Percentiles rank a stretch among this genome's conserved stretches.
Conservation (phyloP, 805 yeast genomes). For the Spathaspora boniae region DNA sequence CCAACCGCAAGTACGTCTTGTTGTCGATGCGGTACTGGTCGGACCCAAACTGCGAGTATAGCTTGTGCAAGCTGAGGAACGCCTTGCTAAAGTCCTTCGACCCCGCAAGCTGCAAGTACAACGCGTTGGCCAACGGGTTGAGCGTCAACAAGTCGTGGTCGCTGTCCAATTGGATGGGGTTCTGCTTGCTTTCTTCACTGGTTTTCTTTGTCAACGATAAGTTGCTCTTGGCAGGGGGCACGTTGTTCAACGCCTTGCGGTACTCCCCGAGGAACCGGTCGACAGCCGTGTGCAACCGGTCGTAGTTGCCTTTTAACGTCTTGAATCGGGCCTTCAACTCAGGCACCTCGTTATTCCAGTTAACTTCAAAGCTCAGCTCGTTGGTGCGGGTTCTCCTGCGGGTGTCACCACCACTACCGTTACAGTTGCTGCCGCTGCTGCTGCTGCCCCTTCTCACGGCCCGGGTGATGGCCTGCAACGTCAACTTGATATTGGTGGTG, state of each 20-base stretch:
- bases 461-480: constrained; percentile 49
- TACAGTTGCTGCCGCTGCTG: not conserved
- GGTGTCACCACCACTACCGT: not conserved
- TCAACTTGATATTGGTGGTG: constrained; percentile 40
- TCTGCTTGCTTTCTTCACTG: constrained; percentile 8
- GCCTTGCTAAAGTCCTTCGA: constrained; percentile 46
- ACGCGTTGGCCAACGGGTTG: constrained; percentile 57
- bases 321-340: constrained; percentile 17
- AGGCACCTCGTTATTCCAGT: constrained; percentile 18
- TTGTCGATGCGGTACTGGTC: constrained; percentile 18
- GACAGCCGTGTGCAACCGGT: constrained; percentile 32
- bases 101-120: constrained; percentile 52
- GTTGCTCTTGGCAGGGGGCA: constrained; percentile 5
- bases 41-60: constrained; percentile 23
- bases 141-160: constrained; percentile 39
- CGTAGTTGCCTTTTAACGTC: constrained; percentile 16
- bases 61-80: constrained; percentile 36
- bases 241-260: constrained; percentile 25
- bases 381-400: constrained; percentile 14
- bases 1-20: constrained; percentile 25
- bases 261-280: constrained; percentile 37
- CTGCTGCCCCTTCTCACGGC: constrained; percentile 25
- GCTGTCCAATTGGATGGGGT: constrained; percentile 11
- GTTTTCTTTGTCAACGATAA: constrained; percentile 15
- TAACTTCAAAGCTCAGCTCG: constrained; percentile 26